Evolutionary conservation across 169 alveolate species (phyloP), one percentile per base, ranked within the genome.

Genomic region (Plasmodium cynomolgi): DNA sequence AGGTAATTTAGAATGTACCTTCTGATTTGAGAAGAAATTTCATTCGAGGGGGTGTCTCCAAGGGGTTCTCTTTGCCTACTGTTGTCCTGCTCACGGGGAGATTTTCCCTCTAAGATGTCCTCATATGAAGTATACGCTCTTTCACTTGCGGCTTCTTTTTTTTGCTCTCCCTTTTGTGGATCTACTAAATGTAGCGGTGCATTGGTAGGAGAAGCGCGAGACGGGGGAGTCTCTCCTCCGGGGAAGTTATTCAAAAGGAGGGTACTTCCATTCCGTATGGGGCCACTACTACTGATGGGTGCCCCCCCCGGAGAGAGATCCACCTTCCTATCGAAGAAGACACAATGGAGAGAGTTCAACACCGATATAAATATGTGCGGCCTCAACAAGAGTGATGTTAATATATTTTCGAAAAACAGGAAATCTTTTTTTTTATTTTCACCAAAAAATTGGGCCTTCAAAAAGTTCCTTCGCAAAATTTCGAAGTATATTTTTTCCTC

Each of bases 381-480:
- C 50, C 82, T 88, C 73, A 88, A n/a, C 17, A 88, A 62, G 20
- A 80, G 41, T 3, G 84, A 71, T 13, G 86, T 88, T 79, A 88
- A 80, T 56, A 88, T 88, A 56, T 77, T 62, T 62, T 88, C 94
- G 81, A 88, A 88, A 88, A 88, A 88, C 71, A 79, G 77, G 50
- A 79, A 88, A 68, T 88, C 94, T 79, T 62, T 88, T 88, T 88
- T 88, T 62, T 88, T 88, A 88, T 88, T 88, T 88, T 79, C 72
- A 29, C 81, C 90, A 88, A 88, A 88, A 79, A 88, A 88, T 33
- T 31, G 34, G 11, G 81, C 81, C 34, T 56, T 88, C 50, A 88
- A 81, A 88, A 88, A 88, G n/a, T 31, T 58, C 11, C 71, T 88
- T 79, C 82, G 58, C 81, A 88, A 56, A 54, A 88, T 79, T 79